phyloP scores from a whole-genome alignment of 2,329 filamentous ascomycete species.

The Sporothrix pseudoabietina region DNA sequence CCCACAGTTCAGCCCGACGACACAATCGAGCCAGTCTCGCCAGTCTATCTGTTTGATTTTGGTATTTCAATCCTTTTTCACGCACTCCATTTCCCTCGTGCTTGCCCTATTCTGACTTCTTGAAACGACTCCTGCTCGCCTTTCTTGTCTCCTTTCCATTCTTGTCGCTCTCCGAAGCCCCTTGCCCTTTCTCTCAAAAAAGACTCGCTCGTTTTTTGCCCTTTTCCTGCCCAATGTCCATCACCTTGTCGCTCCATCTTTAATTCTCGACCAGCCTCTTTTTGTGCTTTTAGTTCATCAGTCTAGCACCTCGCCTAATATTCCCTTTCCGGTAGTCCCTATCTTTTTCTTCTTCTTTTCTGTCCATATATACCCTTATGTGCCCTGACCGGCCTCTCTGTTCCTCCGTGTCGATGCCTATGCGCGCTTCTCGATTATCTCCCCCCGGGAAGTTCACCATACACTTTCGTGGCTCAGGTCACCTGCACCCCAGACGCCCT shows the following conservation, averaged over 20 bases:
- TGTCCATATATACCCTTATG: background rate
- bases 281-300: background rate
- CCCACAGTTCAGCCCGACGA: background rate
- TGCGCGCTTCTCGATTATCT: background rate
- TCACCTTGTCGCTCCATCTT: background rate
- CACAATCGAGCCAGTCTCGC: background rate
- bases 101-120: background rate
- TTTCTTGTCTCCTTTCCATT: background rate
- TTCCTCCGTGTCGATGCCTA: background rate
- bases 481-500: slow-evolving; percentile 1
- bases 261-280: background rate
- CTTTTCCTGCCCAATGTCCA: background rate
- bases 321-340: background rate
- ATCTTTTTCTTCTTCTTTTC: background rate
- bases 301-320: background rate
- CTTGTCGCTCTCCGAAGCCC: background rate
- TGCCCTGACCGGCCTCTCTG: background rate
- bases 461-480: background rate
- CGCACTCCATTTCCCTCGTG: background rate
- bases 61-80: background rate
- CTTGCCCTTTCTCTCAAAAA: background rate
- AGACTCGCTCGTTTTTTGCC: background rate
- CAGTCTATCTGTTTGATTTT: background rate
- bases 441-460: background rate
- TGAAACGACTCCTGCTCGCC: slow-evolving; percentile 14